phyloP scores from a whole-genome alignment of 192 early-diverging fungal genomes.

The Coemansia sp. region DNA sequence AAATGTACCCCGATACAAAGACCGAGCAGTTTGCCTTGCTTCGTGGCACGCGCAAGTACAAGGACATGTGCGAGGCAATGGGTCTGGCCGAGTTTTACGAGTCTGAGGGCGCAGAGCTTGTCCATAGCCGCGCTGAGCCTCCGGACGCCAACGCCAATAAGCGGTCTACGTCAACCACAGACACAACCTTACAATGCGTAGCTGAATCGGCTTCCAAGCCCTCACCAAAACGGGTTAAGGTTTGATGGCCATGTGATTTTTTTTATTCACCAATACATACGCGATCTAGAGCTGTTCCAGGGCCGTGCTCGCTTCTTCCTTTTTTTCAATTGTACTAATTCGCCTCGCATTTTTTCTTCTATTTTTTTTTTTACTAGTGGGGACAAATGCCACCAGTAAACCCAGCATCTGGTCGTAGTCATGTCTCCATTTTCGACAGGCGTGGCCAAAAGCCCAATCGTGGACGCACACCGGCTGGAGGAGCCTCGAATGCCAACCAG shows the following conservation, averaged over 20 bases:
- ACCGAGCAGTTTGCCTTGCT: slow-evolving; percentile 54
- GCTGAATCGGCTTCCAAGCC: background rate
- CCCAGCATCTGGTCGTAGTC: slow-evolving; percentile 13
- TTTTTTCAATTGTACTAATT: background rate
- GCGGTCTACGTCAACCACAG: background rate
- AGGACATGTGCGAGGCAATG: slow-evolving; percentile 60
- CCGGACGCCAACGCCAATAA: background rate
- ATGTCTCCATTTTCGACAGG: slow-evolving; percentile 49
- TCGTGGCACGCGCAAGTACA: slow-evolving; percentile 57
- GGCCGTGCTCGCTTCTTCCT: background rate
- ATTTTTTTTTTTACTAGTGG: background rate
- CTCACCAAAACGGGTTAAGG: slow-evolving; percentile 13
- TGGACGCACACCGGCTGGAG: slow-evolving; percentile 26
- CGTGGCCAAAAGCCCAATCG: slow-evolving; percentile 34
- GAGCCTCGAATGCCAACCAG: slow-evolving; percentile 11
- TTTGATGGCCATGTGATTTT: background rate
- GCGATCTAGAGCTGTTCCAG: background rate
- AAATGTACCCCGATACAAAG: slow-evolving; percentile 77
- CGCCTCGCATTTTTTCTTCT: background rate
- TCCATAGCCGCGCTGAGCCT: slow-evolving; percentile 15
- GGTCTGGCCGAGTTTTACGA: slow-evolving; percentile 41
- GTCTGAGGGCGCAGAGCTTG: slow-evolving; percentile 21
- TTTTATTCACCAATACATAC: background rate
- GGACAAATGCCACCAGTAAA: slow-evolving; percentile 25
- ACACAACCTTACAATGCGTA: background rate